Conservation (phyloP, 176 grass and related monocot species). For the Phoenix dactylifera region DNA sequence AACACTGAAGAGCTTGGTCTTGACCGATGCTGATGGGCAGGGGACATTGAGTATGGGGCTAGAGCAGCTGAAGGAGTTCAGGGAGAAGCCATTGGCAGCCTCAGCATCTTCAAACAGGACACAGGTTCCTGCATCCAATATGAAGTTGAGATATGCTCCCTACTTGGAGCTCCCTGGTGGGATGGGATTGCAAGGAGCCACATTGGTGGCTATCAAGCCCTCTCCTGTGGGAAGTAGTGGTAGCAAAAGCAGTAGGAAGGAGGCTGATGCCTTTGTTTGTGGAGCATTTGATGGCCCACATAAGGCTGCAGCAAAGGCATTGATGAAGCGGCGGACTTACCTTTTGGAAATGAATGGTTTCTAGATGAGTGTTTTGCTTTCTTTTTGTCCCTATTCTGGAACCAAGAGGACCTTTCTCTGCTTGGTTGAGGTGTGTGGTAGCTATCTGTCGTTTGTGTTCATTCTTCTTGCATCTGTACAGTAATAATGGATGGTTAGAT, state of each 20-base stretch:
- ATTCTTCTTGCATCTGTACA: constrained; percentile 25
- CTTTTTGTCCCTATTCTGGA: constrained; percentile 7
- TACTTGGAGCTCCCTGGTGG: too few relatives aligned
- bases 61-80: too few relatives aligned
- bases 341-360: constrained; percentile 97
- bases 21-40: too few relatives aligned
- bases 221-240: constrained; percentile 21
- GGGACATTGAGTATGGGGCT: too few relatives aligned
- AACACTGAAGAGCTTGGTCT: too few relatives aligned
- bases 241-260: constrained; percentile 32
- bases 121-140: too few relatives aligned
- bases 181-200: too few relatives aligned
- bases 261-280: constrained; percentile 50
- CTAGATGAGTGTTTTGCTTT: constrained; percentile 22
- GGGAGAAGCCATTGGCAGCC: too few relatives aligned
- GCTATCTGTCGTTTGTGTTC: constrained; percentile 23
- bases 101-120: too few relatives aligned
- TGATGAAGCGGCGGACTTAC: constrained; percentile 76
- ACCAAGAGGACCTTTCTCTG: constrained; percentile 8
- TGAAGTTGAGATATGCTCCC: too few relatives aligned
- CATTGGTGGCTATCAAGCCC: background rate
- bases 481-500: constrained; percentile 34
- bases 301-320: constrained; percentile 39
- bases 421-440: constrained; percentile 10
- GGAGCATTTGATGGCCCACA: constrained; percentile 63